Base-by-base conservation (phyloP, 2,329 filamentous ascomycete genomes). In the Colletotrichum echinochloae region DNA sequence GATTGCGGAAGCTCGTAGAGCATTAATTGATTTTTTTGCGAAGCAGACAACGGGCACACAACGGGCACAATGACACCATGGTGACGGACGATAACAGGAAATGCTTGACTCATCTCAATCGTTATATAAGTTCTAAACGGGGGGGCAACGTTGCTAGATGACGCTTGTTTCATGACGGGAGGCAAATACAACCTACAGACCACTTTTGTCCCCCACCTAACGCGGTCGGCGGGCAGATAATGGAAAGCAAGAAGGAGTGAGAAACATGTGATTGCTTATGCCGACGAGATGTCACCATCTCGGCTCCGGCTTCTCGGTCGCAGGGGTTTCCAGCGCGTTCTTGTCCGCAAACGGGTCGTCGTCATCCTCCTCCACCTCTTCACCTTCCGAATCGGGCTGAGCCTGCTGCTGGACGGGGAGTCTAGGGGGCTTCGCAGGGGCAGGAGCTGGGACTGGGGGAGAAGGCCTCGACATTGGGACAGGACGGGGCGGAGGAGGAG, bases 281-380 rank as follows among this genome's bases (percentile, higher is more conserved):
- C 26, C 28, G 65, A 41, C 75, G 67, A 28, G 74, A 71, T 35
- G 46, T 55, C 52, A 71, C 69, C 72, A 72, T 44, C 66, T 70
- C 39, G 65, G 72, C 63, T 72, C 70, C 41, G 35, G 51, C 26
- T 56, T 70, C 60, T 73, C 72, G 0, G 44, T 48, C 9, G 70
- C 70, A 18, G 72, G 72, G 39, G 70, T 73, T 46, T 72, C 49
- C 4, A 93, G 86, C 5, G 90, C 92, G 78, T 97, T 95, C 51
- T 88, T 88, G 78, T 97, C 94, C 5, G 92, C 93, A 79, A 97
- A 97, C 0, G 94, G 94, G 77, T 97, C 89, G 73, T 96, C 88
- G n/a, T 94, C 92, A 9, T 92, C 90, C 20, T 60, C 57, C 3
- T 86, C 88, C 20, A 49, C 57, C 3, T 86, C 88, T 3, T n/a